phyloP scores from a whole-genome alignment of 2,329 filamentous ascomycete species.

The Phialemoniopsis sp. region DNA sequence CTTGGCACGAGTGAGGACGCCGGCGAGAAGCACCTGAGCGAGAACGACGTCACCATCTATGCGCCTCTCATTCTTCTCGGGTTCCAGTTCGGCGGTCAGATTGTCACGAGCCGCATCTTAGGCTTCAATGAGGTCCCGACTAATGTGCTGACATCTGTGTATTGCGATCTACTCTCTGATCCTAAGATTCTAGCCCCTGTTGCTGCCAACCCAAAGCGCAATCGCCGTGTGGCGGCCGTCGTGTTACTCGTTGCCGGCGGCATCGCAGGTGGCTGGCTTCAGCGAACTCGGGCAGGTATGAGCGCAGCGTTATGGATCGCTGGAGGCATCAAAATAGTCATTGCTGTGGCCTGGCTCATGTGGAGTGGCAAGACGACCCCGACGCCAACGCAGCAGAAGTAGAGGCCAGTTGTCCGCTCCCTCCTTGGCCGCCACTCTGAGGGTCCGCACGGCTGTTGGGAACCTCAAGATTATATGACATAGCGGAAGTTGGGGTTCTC shows the following conservation, averaged over 20 bases:
- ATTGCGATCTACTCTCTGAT: conserved; percentile 50
- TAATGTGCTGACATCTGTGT: conserved; percentile 49
- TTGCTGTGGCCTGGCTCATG: conserved; percentile 25
- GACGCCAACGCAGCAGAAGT: background rate
- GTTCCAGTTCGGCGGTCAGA: conserved; percentile 52
- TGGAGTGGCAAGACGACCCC: conserved; percentile 12
- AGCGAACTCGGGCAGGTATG: conserved; percentile 34
- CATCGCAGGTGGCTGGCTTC: conserved; percentile 42
- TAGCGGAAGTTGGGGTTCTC: conserved; percentile 60
- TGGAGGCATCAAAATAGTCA: conserved; percentile 35
- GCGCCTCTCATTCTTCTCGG: conserved; percentile 40
- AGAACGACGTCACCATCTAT: conserved; percentile 30
- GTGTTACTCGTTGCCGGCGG: conserved; percentile 40
- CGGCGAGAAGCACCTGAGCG: conserved; percentile 29
- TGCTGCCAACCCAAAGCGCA: conserved; percentile 42
- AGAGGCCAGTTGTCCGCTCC: too few species aligned
- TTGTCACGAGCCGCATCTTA: conserved; percentile 44
- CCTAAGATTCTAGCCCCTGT: conserved; percentile 37
- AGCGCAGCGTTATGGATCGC: conserved; percentile 39
- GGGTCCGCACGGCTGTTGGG: too few species aligned
- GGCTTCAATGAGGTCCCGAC: conserved; percentile 52
- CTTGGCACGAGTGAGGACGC: conserved; percentile 34
- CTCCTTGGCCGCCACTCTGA: too few species aligned
- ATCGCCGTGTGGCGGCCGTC: conserved; percentile 38
- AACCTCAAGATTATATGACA: conserved; percentile 30